Evolutionary conservation across 371 early-diverging fungal genomes (phyloP).

Genomic region (Mortierella sp.): DNA sequence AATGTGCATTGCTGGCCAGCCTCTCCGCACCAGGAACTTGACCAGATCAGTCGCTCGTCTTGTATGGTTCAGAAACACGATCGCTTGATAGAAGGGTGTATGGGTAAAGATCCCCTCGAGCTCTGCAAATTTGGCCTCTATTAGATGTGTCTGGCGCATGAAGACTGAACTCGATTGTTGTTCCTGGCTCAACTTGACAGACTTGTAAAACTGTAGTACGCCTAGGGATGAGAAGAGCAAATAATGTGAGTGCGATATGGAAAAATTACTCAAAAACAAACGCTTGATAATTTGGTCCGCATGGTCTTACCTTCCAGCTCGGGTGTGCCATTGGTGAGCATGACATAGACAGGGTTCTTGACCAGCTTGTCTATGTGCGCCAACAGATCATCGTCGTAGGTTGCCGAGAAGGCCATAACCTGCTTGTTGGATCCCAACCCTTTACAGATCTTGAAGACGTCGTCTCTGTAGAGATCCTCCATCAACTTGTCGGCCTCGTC

Average conservation of each 20-base stretch:
- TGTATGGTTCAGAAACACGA: slow-evolving; percentile 73
- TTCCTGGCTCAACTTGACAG: slow-evolving; percentile 33
- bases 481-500: slow-evolving; percentile 98
- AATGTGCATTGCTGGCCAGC: slow-evolving; percentile 72
- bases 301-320: slow-evolving; percentile 63
- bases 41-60: slow-evolving; percentile 68
- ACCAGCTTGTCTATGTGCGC: slow-evolving; percentile 57
- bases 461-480: slow-evolving; percentile 63
- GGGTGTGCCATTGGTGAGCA: slow-evolving; percentile 72
- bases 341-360: slow-evolving; percentile 66
- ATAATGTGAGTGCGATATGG: neutral
- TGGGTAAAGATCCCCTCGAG: slow-evolving; percentile 63
- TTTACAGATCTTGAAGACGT: slow-evolving; percentile 36
- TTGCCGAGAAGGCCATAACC: slow-evolving; percentile 74
- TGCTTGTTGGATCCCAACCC: slow-evolving; percentile 60
- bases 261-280: neutral
- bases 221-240: slow-evolving; percentile 42
- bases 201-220: slow-evolving; percentile 70
- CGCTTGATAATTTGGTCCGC: neutral
- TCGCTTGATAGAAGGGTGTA: slow-evolving; percentile 75
- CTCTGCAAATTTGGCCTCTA: slow-evolving; percentile 68
- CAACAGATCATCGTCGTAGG: slow-evolving; percentile 68
- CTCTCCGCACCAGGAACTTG: slow-evolving; percentile 67
- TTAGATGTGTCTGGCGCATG: slow-evolving; percentile 46
- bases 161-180: slow-evolving; percentile 34